phyloP scores from a whole-genome alignment of 1,284 basidiomycete species.

The Leccinum pachyderme region DNA sequence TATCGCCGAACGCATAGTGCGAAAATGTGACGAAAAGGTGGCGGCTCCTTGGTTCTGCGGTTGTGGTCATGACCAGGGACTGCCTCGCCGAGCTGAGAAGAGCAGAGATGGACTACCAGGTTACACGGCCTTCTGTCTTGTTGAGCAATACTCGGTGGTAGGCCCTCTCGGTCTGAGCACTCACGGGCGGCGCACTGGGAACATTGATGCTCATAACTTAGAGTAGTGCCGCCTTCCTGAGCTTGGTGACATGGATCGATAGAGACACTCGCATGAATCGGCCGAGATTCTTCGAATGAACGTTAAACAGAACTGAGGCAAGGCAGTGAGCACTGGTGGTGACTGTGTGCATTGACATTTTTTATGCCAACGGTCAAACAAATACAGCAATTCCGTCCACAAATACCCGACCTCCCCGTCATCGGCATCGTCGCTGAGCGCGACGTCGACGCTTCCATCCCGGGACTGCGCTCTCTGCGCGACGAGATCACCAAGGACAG shows the following conservation, averaged over 20 bases:
- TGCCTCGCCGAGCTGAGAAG: constrained; percentile 87
- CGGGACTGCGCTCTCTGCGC: constrained; percentile 40
- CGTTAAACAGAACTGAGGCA: too few relatives aligned
- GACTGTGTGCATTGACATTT: too few relatives aligned
- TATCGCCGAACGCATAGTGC: constrained; percentile 41
- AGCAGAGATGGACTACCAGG: constrained; percentile 94
- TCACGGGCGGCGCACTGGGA: constrained; percentile 29
- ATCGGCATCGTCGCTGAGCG: constrained; percentile 4
- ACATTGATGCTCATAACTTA: constrained; percentile 43
- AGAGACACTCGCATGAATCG: constrained; percentile 76
- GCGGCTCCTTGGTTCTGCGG: constrained; percentile 47
- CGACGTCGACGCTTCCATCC: constrained; percentile 21
- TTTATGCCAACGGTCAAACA: too few relatives aligned
- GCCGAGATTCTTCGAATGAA: constrained; percentile 67
- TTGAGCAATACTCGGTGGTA: constrained; percentile 66
- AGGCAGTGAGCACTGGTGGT: too few relatives aligned
- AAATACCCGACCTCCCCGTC: constrained; percentile 5
- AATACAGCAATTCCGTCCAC: background rate
- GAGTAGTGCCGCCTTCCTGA: constrained; percentile 58
- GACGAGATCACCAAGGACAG: constrained; percentile 44
- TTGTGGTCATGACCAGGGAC: constrained; percentile 74
- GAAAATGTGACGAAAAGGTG: constrained; percentile 46
- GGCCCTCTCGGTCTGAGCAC: constrained; percentile 24
- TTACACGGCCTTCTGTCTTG: constrained; percentile 94
- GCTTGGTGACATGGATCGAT: constrained; percentile 69